Conservation (phyloP, 164 flowering plant genomes). For the Aristolochia californica region DNA sequence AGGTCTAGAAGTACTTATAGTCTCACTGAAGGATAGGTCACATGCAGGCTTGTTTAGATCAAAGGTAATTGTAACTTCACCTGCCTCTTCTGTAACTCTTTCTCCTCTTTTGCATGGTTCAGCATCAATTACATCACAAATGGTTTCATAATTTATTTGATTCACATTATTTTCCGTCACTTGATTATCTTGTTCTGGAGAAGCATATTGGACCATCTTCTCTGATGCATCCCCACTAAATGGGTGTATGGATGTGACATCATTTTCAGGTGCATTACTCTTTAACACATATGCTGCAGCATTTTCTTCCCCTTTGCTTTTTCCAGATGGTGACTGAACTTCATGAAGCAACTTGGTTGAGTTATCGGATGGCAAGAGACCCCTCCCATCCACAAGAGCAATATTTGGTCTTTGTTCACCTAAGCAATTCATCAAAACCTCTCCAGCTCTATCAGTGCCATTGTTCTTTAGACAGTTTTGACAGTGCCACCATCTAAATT, state of each 20-base stretch:
- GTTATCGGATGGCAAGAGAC: slow-evolving; percentile 3
- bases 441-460: slow-evolving; percentile 9
- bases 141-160: slow-evolving; percentile 7
- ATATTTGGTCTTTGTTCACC: neutral
- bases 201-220: neutral
- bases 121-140: slow-evolving; percentile 6
- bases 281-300: slow-evolving; percentile 4
- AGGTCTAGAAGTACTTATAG: neutral
- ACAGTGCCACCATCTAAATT: slow-evolving; percentile 60
- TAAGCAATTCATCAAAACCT: neutral
- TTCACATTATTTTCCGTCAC: slow-evolving; percentile 10
- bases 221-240: slow-evolving; percentile 9
- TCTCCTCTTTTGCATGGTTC: slow-evolving; percentile 4
- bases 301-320: slow-evolving; percentile 13
- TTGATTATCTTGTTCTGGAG: slow-evolving; percentile 1
- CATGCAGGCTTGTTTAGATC: slow-evolving; percentile 6
- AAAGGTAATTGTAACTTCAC: neutral
- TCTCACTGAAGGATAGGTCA: slow-evolving; percentile 3
- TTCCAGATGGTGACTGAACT: slow-evolving; percentile 13
- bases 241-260: slow-evolving; percentile 10
- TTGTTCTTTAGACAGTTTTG: slow-evolving; percentile 25
- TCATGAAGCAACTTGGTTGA: slow-evolving; percentile 10
- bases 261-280: slow-evolving; percentile 14
- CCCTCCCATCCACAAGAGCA: neutral
- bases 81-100: slow-evolving; percentile 3